Evolutionary conservation across 2,329 filamentous ascomycete species (phyloP).

Genomic region (Ceratocystis lukuohia): DNA sequence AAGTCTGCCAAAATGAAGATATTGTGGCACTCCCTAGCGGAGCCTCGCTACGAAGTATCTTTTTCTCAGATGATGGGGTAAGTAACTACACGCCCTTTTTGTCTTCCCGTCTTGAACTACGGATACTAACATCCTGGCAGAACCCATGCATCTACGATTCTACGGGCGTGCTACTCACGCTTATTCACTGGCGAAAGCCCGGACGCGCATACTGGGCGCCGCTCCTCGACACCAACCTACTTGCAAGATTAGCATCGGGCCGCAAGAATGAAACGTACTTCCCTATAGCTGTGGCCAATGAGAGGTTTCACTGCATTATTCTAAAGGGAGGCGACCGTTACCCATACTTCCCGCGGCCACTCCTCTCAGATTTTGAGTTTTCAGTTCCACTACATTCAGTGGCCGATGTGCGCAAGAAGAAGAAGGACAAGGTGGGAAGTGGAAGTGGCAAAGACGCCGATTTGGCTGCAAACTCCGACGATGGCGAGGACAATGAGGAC

Average conservation of each 20-base stretch:
- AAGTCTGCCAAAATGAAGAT: conserved; percentile 90
- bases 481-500: conserved; percentile 26
- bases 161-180: conserved; percentile 71
- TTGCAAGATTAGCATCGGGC: conserved; percentile 70
- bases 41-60: conserved; percentile 62
- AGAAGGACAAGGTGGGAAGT: conserved; percentile 25
- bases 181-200: conserved; percentile 79
- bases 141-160: conserved; percentile 96
- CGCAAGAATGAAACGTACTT: conserved; percentile 85
- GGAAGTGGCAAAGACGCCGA: conserved; percentile 26
- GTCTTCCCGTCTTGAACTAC: not conserved
- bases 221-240: conserved; percentile 72
- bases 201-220: conserved; percentile 86
- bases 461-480: conserved; percentile 25
- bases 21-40: conserved; percentile 70
- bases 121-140: conserved; percentile 30
- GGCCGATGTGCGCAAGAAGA: conserved; percentile 23
- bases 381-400: conserved; percentile 53
- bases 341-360: conserved; percentile 79
- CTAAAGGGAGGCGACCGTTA: conserved; percentile 89
- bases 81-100: conserved; percentile 26
- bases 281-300: conserved; percentile 82
- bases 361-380: conserved; percentile 90
- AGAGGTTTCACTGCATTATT: conserved; percentile 97
- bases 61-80: conserved; percentile 86